phyloP scores from a whole-genome alignment of 345 rosid genomes.

The Citrus trifoliata region DNA sequence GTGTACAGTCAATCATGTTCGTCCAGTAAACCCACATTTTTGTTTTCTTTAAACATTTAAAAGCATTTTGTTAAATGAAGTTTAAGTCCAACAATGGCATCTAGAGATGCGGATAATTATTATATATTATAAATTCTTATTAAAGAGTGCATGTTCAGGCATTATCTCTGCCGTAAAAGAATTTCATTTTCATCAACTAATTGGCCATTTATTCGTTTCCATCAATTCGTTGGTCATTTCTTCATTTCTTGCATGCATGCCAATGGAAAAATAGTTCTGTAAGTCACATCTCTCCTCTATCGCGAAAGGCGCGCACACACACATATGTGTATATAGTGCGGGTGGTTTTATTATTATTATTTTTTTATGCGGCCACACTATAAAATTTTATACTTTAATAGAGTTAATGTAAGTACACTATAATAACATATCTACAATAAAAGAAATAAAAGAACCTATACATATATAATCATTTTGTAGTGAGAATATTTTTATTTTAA shows the following conservation, averaged over 20 bases:
- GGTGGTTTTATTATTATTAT: rapidly evolving
- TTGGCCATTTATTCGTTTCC: not conserved
- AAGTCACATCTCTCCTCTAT: no score
- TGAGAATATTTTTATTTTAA: no score
- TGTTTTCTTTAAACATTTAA: no score
- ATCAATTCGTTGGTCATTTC: no score
- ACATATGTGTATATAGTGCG: no score
- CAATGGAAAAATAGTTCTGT: no score
- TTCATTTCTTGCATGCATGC: not conserved
- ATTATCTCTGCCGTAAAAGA: not conserved
- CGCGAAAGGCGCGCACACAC: no score
- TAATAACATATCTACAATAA: no score
- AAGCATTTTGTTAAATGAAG: not conserved
- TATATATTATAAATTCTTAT: not conserved
- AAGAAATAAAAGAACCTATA: rapidly evolving
- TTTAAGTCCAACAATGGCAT: not conserved
- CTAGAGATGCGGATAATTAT: not conserved
- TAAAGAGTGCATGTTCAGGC: not conserved
- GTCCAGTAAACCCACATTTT: not conserved
- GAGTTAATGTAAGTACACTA: rapidly evolving
- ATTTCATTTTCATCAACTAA: not conserved
- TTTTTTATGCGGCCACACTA: no score
- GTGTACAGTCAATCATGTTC: not conserved
- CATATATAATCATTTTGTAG: no score
- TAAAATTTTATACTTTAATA: no score